Evolutionary conservation across 768 basidiomycete genomes (phyloP), one percentile per base, ranked within the genome.

Genomic region (Lactarius evosmus): DNA sequence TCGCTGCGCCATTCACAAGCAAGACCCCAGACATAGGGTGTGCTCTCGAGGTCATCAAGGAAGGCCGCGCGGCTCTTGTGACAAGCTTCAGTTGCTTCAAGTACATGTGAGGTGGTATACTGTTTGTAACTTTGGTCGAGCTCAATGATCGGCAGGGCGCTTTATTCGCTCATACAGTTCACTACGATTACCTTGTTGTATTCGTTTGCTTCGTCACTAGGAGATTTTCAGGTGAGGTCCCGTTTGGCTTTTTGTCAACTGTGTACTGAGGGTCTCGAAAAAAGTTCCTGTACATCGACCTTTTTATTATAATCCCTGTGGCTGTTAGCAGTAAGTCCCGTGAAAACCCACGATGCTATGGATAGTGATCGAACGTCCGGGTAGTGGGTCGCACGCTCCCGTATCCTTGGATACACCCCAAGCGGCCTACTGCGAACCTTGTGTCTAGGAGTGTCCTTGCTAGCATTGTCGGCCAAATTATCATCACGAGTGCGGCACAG

Each of bases 61-160:
- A 99, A 72, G 97, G 97, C 8, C 82, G 97, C 50, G 93, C 94
- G 8, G 96, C 97, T 1, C 79, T 99, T 58, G 96, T 97, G 58
- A 98, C 97, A 1, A 96, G 94, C 74, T 99, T 99, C 76, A 95
- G 94, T 69, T 98, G 96, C 77, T 99, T 99, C 86, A 99, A 99
- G 76, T 99, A 98, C 72, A 99, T 99, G 96, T 95, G 70, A 75
- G 92, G 80, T 51, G 16, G 44, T 38, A 52, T 25, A 46, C 56
- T 25, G 12, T 33, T 34, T 30, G 27, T 7, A 32, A 36, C 69
- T 67, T 46, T 73, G 56, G 56, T 17, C 25, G 27, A 54, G 38
- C 11, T 56, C 29, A 52, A 36, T 40, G 19, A 36, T n/a, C 25
- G 50, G 19, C 70, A 98, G 95, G 96, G 97, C 97, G 0, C 76